Base-by-base conservation (phyloP, 2,329 filamentous ascomycete species). In the Colletotrichum abscissum region DNA sequence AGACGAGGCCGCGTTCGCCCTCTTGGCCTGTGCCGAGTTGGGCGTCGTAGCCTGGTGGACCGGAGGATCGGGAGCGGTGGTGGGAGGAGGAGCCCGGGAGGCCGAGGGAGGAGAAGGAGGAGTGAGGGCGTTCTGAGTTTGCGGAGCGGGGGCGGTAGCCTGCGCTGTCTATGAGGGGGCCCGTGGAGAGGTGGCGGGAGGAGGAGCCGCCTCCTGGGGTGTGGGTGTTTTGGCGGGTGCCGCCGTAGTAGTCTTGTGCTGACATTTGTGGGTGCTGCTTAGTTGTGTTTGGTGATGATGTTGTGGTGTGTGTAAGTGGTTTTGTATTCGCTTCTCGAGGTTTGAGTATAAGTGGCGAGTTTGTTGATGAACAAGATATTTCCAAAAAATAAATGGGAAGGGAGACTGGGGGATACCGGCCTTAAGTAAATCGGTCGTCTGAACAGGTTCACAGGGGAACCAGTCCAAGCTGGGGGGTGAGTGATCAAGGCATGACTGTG, bases 1-100 rank as follows among this genome's bases (percentile, higher is more conserved):
- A 86, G 14, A 89, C 85, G 14, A 91, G 82, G 9, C 89, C 89
- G 57, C 86, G 84, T 67, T 91, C 89, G 75, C 87, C 88, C 6
- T 85, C 82, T 38, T 78, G 77, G 56, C 75, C 70, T 9, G 42
- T 49, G 56, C 67, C 67, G 55, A 73, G 58, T 24, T 74, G 63
- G 57, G 69, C 73, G 52, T 74, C 73, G 19, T 69, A 66, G 64
- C 73, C 73, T 24, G 71, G 49, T n/a, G 74, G 72, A 0, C 67
- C 74, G 38, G 55, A 35, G 30, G 66, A 67, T 24, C 58, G 69
- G 63, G 42, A 49, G 52, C 69, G 69, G 67, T 46, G 42, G 49
- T 71, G 67, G 72, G 30, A 22, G 1, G 74, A 75, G 46, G 63
- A 60, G 42, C 42, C 42, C 7, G 42, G 42, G 19, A 49, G 16